These are phyloP conservation scores for Triangularia verruculosa DNA, from an alignment of 2,329 filamentous ascomycete species.

Conservation along the genomic window DNA sequence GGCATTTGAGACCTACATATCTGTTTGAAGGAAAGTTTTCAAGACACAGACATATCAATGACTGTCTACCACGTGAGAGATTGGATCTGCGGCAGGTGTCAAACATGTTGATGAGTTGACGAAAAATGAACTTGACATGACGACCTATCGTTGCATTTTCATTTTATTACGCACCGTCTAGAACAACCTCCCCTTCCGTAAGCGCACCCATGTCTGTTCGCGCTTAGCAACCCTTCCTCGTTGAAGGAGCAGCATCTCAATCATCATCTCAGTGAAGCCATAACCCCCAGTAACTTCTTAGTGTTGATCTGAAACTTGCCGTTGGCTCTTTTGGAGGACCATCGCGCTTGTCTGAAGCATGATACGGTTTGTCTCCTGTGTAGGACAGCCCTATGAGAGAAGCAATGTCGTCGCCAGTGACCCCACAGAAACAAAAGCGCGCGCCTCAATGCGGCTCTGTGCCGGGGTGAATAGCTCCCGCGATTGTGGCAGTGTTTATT, in stretches of 20 bases:
- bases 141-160: not conserved
- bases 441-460: slow-evolving; percentile 1
- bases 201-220: not conserved
- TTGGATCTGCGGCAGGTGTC: not conserved
- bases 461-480: not conserved
- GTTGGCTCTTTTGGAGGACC: not conserved
- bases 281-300: not conserved
- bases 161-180: not conserved
- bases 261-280: not conserved
- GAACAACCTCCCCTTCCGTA: not conserved
- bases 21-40: not conserved
- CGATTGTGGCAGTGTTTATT: not conserved
- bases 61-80: not conserved
- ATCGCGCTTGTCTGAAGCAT: not conserved
- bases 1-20: not conserved
- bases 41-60: not conserved
- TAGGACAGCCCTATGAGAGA: not conserved
- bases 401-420: not conserved
- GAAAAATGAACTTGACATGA: not conserved
- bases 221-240: not conserved
- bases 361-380: not conserved
- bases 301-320: not conserved
- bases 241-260: not conserved
- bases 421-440: not conserved
- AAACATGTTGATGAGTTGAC: not conserved